Base-by-base conservation (phyloP, 129 eudicot genomes). In the Apium graveolens region DNA sequence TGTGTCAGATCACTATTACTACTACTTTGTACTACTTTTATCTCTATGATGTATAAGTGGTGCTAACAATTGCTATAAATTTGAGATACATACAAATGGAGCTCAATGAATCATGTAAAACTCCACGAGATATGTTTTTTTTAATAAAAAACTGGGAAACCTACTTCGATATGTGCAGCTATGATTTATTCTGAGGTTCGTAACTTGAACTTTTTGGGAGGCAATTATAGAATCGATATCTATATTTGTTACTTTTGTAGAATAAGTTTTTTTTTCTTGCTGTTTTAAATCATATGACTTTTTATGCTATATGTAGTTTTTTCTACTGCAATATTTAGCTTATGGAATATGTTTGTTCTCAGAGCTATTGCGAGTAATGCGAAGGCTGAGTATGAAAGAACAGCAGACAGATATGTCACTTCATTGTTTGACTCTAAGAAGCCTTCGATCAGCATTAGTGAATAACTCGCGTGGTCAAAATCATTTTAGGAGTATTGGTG, bases 401-500 rank as follows among this genome's bases (percentile, higher is more conserved):
- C 97, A 86, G 84, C 82, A 85, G 90, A 84, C 87, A 20, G 85
- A 89, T 85, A 80, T 86, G 65, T 82, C 85, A 27, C 95, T 96
- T 85, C 97, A 92, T 85, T 86, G 89, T 83, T 82, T 89, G 77
- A 96, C 93, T 78, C 80, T 96, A 79, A 90, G 90, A 81, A 89
- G 93, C 85, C 96, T 96, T 79, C 97, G 81, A 78, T 83, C 89
- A 82, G 91, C 96, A 78, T 78, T 96, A 85, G 85, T 84, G 76
- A 91, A 86, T 73, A 96, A 96, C 73, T 81, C 95, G 73, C 97
- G 97, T 62, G 95, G 97, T 81, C 99, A 96, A 81, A 96, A 96
- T 87, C 99, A 92, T 90, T 96, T 96, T 79, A 88, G 99, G 83
- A 96, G 99, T 81, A 92, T 96, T 82, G 99, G 97, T 16, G 99